Base-by-base conservation (phyloP, 2,329 filamentous ascomycete species). In the Trichoderma hamatum region DNA sequence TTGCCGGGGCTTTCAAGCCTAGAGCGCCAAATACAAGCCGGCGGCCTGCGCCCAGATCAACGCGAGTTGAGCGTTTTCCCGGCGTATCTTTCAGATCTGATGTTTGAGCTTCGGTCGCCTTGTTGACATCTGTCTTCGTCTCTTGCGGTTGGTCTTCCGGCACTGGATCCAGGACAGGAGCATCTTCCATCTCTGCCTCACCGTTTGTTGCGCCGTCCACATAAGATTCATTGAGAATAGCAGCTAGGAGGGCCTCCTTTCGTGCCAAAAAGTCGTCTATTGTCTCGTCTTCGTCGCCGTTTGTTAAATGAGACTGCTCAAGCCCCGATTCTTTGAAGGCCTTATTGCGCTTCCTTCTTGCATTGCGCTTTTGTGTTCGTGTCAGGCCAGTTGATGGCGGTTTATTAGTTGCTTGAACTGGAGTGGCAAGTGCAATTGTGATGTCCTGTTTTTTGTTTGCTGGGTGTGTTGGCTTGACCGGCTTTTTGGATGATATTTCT, bases 11-110 rank as follows among this genome's bases (percentile, higher is more conserved):
- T 67, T 88, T 88, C 11, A 93, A 78, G 3, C 92, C 92, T 3
- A 95, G 82, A 7, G 91, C 90, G 10, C 89, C 89, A 73, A 94
- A 92, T 0, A 95, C 78, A 68, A 94, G 82, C 72, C 92, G 86
- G 65, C 88, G 85, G 2, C 89, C 88, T 63, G 90, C 89, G 19
- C 84, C 86, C 34, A 93, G 71, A 68, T 86, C 79, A 10, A 81
- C 70, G 21, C 64, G 76, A 67, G 34, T 72, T 69, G 32, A 72
- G 64, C 43, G 71, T 54, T 43, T 43, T 14, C 19, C 56, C 10
- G 71, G 49, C 9, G 73, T 71, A 11, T 56, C 61, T 32, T 67
- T 32, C 3, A 21, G 30, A 4, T 64, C 43, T 4, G 34, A 6
- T 16, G 19, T 30, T 16, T 58, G 32, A 3, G n/a, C 14, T 26